phyloP scores from a whole-genome alignment of 441 rosid genomes.

The Bruguiera hainesii region DNA sequence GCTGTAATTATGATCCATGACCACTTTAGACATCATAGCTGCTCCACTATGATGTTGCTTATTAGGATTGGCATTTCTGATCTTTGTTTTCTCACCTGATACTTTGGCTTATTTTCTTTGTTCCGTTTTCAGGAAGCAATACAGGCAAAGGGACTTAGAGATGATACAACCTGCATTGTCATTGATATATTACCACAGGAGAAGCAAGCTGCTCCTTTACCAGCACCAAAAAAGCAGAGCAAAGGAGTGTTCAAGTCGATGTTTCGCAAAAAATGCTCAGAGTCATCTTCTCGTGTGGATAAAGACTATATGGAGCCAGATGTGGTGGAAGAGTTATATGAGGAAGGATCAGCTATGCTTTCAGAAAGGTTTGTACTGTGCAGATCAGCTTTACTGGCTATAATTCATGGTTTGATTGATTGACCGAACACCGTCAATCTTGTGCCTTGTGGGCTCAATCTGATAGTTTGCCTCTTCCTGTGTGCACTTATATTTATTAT shows the following conservation, averaged over 20 bases:
- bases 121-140: constrained; percentile 71
- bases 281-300: constrained; percentile 64
- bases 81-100: background rate
- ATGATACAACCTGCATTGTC: constrained; percentile 98
- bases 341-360: constrained; percentile 98
- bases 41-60: background rate
- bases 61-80: constrained; percentile 1
- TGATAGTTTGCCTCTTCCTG: background rate
- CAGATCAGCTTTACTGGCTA: constrained; percentile 17
- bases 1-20: background rate
- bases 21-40: background rate
- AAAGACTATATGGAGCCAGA: constrained; percentile 73
- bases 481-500: background rate
- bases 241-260: constrained; percentile 84
- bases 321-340: constrained; percentile 81
- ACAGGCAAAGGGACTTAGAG: constrained; percentile 78
- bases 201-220: constrained; percentile 66
- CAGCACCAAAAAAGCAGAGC: constrained; percentile 65
- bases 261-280: constrained; percentile 70
- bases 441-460: constrained; percentile 10
- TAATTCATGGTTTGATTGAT: constrained; percentile 7
- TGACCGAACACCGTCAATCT: background rate
- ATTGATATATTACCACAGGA: constrained; percentile 84
- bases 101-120: constrained; percentile 5
- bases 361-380: constrained; percentile 74